Percentiles rank a stretch among this genome's conserved stretches.
These are phyloP conservation scores for Bruguiera sexangula DNA, from an alignment of 345 rosid genomes.

Conservation along the genomic window DNA sequence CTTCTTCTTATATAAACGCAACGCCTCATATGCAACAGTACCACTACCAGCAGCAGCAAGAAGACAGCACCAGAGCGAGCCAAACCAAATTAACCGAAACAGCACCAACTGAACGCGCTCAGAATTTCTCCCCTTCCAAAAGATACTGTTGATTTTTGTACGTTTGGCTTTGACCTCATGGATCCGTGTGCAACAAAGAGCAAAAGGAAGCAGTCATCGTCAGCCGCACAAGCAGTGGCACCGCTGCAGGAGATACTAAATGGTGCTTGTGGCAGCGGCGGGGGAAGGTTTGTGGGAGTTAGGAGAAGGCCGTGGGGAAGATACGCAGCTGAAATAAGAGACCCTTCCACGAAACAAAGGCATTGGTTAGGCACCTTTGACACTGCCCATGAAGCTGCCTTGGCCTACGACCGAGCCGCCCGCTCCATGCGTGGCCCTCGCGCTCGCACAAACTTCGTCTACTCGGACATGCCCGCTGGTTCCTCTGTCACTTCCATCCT, in stretches of 20 bases:
- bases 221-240: conserved; percentile 18
- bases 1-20: conserved; percentile 11
- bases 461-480: conserved; percentile 75
- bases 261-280: background rate
- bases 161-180: conserved; percentile 27
- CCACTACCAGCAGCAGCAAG: background rate
- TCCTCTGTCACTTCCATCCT: conserved; percentile 71
- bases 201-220: conserved; percentile 46
- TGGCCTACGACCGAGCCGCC: conserved; percentile 82
- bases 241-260: background rate
- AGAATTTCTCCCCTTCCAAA: too few species aligned
- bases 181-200: conserved; percentile 47
- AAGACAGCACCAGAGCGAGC: too few species aligned
- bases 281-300: conserved; percentile 63
- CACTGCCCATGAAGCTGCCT: conserved; percentile 79
- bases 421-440: conserved; percentile 72
- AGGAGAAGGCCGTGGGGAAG: conserved; percentile 87
- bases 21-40: background rate
- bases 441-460: conserved; percentile 77
- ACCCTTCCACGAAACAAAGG: conserved; percentile 78
- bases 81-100: too few species aligned
- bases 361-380: conserved; percentile 89
- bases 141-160: background rate
- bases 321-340: conserved; percentile 81
- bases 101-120: too few species aligned